Conservation (phyloP, 805 yeast species). For the Nakazawaea ernobii region DNA sequence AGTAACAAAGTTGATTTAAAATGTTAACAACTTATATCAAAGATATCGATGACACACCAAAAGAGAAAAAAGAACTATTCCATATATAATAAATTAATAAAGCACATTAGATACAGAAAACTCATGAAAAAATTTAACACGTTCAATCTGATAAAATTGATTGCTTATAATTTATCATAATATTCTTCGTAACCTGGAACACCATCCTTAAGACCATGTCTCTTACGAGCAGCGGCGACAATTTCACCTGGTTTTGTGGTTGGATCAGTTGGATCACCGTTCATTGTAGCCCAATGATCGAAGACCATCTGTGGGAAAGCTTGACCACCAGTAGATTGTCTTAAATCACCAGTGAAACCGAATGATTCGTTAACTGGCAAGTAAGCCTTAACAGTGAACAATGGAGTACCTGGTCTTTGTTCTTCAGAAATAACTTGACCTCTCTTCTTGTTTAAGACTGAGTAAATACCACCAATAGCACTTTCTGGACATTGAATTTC, state of each 20-base stretch:
- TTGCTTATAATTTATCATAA: constrained; percentile 78
- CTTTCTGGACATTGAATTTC: constrained; percentile 99
- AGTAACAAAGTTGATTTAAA: constrained; percentile 5
- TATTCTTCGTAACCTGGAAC: constrained; percentile 99
- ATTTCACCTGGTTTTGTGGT: constrained; percentile 58
- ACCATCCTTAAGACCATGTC: constrained; percentile 94
- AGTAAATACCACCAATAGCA: constrained; percentile 99
- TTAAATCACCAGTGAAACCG: constrained; percentile 99
- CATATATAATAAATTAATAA: constrained; percentile 1
- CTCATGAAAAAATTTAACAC: constrained; percentile 3
- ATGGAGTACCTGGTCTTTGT: constrained; percentile 99
- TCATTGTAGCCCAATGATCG: constrained; percentile 94
- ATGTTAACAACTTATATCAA: constrained; percentile 1
- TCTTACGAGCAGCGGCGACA: constrained; percentile 68
- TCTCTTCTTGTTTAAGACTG: constrained; percentile 98
- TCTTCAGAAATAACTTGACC: constrained; percentile 99
- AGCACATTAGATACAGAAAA: constrained; percentile 6
- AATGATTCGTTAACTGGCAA: constrained; percentile 99
- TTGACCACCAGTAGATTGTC: constrained; percentile 99
- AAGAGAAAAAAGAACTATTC: constrained; percentile 1
- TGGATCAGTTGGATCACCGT: constrained; percentile 91
- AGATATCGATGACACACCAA: background rate
- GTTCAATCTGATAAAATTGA: background rate
- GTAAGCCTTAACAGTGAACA: constrained; percentile 99
- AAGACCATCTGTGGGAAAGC: constrained; percentile 99